Percentiles rank a stretch among this genome's conserved stretches.
Evolutionary conservation across 352 stramenopile genomes (phyloP).

Genomic region (Pythium coloratum): DNA sequence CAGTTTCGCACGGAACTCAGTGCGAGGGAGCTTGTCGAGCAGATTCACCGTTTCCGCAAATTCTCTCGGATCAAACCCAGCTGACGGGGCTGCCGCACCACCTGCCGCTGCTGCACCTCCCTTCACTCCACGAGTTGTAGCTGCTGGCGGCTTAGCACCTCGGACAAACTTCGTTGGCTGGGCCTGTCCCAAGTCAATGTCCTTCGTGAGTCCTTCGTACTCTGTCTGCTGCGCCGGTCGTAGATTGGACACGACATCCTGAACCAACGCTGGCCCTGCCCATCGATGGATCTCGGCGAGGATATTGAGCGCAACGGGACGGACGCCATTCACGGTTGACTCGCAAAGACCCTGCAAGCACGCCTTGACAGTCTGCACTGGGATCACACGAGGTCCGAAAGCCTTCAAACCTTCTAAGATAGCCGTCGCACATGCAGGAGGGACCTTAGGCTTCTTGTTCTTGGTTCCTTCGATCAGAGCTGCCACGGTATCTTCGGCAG

Average conservation of each 20-base stretch:
- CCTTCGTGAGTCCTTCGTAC: slow-evolving; percentile 76
- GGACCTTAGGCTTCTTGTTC: slow-evolving; percentile 87
- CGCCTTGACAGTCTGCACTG: slow-evolving; percentile 67
- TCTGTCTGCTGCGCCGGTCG: slow-evolving; percentile 84
- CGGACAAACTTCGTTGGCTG: slow-evolving; percentile 68
- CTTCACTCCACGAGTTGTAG: slow-evolving; percentile 15
- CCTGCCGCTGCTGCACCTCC: slow-evolving; percentile 8
- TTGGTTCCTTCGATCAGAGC: slow-evolving; percentile 82
- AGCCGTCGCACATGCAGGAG: slow-evolving; percentile 63
- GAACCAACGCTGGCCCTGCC: slow-evolving; percentile 68
- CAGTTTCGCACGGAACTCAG: slow-evolving; percentile 80
- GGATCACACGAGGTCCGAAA: slow-evolving; percentile 76
- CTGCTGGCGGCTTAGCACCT: slow-evolving; percentile 43
- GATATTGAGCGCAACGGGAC: slow-evolving; percentile 75
- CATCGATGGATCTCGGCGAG: slow-evolving; percentile 83
- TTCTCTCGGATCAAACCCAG: slow-evolving; percentile 72
- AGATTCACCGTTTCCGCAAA: slow-evolving; percentile 87
- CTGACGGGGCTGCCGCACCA: slow-evolving; percentile 19
- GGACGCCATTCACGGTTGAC: slow-evolving; percentile 80
- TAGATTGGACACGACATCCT: slow-evolving; percentile 80
- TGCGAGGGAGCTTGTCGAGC: slow-evolving; percentile 72
- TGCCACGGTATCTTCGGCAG: slow-evolving; percentile 69
- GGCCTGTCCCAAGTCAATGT: slow-evolving; percentile 65
- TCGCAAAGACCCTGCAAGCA: slow-evolving; percentile 72
- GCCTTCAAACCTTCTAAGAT: slow-evolving; percentile 74